These are phyloP conservation scores for Tolypocladium tundrense DNA, from an alignment of 2,329 filamentous ascomycete genomes.

Conservation along the genomic window DNA sequence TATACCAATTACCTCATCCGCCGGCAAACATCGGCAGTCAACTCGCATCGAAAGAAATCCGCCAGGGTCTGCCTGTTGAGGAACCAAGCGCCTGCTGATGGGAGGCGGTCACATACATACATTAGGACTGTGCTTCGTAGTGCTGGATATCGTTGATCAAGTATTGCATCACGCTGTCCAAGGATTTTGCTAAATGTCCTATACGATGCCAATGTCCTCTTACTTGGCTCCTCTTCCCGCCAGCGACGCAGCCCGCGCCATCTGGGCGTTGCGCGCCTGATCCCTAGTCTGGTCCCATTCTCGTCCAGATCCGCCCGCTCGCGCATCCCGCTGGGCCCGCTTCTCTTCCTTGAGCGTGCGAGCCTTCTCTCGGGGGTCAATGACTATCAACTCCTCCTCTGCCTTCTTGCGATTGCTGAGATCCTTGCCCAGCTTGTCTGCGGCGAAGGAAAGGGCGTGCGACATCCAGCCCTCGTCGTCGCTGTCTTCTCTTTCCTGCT, in stretches of 20 bases:
- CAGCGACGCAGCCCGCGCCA: constrained; percentile 41
- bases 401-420: constrained; percentile 83
- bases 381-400: constrained; percentile 83
- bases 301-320: constrained; percentile 41
- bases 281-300: constrained; percentile 41
- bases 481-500: constrained; percentile 46
- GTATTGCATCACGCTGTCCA: background rate
- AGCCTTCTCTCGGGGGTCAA: constrained; percentile 80
- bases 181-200: background rate
- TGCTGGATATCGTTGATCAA: background rate
- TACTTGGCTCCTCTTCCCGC: constrained; percentile 47
- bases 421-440: constrained; percentile 86
- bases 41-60: background rate
- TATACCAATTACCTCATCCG: background rate
- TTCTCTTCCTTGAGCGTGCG: constrained; percentile 59
- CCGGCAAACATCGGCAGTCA: background rate
- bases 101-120: background rate
- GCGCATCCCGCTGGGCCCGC: constrained; percentile 45
- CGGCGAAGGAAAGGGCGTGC: constrained; percentile 75
- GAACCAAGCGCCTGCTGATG: background rate
- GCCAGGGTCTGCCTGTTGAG: background rate
- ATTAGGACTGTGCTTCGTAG: background rate
- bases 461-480: constrained; percentile 72
- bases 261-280: constrained; percentile 44
- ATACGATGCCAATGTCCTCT: constrained; percentile 2